Percentiles rank a stretch among this genome's conserved stretches.
Evolutionary conservation across 179 eudicot genomes (phyloP).

Genomic region (Silene vulgaris): DNA sequence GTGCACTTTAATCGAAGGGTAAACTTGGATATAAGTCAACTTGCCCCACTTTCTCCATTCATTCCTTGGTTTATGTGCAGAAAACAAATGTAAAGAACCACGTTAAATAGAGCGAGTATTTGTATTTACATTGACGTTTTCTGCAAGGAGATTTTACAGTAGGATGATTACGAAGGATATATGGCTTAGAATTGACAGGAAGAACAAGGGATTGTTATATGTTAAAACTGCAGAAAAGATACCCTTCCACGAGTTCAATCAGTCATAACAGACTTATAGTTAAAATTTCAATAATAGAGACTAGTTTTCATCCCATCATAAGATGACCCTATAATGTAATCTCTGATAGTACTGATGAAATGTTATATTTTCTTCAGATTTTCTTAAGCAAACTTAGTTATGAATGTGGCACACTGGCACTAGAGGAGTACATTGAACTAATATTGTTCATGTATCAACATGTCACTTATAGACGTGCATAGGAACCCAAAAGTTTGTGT

Average conservation of each 20-base stretch:
- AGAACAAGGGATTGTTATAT: no score
- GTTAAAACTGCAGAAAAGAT: not conserved
- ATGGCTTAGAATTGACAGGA: no score
- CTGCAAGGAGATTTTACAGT: not conserved
- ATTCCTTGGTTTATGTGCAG: not conserved
- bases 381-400: not conserved
- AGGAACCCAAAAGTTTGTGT: not conserved
- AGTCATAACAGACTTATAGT: not conserved
- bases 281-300: not conserved
- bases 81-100: not conserved
- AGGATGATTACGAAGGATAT: not conserved
- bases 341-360: not conserved
- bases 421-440: not conserved
- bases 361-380: not conserved
- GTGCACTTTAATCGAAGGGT: not conserved
- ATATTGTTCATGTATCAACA: not conserved
- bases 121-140: not conserved
- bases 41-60: not conserved
- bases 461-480: not conserved
- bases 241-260: not conserved
- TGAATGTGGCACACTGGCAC: not conserved
- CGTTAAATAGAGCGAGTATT: not conserved
- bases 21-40: not conserved
- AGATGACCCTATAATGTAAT: not conserved
- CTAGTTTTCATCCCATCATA: not conserved